Conservation (phyloP, 257 asterid species). For the Leonotis leonurus region DNA sequence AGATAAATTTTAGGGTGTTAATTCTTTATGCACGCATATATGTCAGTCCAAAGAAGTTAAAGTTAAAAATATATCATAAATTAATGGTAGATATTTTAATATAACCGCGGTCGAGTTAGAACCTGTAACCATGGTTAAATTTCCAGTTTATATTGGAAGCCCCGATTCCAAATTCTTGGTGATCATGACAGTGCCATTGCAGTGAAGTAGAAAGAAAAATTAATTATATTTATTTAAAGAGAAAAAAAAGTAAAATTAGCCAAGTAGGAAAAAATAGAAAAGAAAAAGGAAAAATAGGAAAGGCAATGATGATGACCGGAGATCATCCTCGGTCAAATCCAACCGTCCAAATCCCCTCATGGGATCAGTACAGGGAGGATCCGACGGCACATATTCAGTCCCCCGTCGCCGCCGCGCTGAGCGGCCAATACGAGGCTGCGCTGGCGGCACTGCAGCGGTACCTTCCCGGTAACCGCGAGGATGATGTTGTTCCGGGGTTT, state of each 20-base stretch:
- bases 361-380: constrained; percentile 39
- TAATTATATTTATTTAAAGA: too few species aligned
- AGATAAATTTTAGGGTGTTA: constrained; percentile 20
- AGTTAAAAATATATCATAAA: neutral
- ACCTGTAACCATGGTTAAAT: constrained; percentile 33
- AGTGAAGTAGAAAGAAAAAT: neutral
- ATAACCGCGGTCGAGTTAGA: constrained; percentile 27
- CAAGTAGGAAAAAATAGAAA: constrained; percentile 15
- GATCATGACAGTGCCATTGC: constrained; percentile 25
- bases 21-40: constrained; percentile 7
- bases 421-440: constrained; percentile 22
- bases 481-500: constrained; percentile 39
- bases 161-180: constrained; percentile 11
- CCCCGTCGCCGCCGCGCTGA: constrained; percentile 16
- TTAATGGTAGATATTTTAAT: constrained; percentile 30
- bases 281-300: constrained; percentile 12
- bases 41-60: neutral
- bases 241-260: neutral
- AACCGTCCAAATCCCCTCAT: constrained; percentile 51
- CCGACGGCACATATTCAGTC: constrained; percentile 36
- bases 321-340: constrained; percentile 45
- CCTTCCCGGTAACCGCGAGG: constrained; percentile 51
- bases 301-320: constrained; percentile 41
- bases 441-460: constrained; percentile 57
- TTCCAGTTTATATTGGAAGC: constrained; percentile 41